Conservation (phyloP, 2,329 filamentous ascomycete genomes). For the Phaeophleospora eucalypticola region DNA sequence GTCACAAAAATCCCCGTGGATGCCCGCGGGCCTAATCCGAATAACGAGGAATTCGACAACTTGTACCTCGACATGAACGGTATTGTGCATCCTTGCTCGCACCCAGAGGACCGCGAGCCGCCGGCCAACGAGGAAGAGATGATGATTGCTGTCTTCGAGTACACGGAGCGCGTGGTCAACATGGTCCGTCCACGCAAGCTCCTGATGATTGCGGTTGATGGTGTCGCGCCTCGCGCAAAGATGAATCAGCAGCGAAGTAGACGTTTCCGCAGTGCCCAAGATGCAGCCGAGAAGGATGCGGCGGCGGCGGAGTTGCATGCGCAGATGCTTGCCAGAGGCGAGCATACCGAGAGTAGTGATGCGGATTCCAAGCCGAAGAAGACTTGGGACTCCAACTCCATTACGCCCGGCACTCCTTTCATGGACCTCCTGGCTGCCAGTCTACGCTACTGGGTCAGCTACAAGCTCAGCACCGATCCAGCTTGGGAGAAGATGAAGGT, state of each 20-base stretch:
- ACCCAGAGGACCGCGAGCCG: constrained; percentile 87
- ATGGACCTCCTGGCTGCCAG: constrained; percentile 93
- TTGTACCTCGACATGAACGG: constrained; percentile 99
- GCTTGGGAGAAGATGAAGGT: constrained; percentile 95
- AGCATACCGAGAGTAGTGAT: constrained; percentile 26
- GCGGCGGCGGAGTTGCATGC: constrained; percentile 87
- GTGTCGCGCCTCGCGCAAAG: constrained; percentile 94
- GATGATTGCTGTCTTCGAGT: constrained; percentile 98
- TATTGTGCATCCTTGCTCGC: constrained; percentile 97
- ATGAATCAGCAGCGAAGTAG: constrained; percentile 99
- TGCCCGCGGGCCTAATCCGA: constrained; percentile 79
- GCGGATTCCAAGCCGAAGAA: constrained; percentile 63
- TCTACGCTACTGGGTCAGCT: constrained; percentile 92
- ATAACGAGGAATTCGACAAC: constrained; percentile 97
- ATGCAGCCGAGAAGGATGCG: constrained; percentile 88
- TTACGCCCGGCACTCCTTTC: constrained; percentile 95
- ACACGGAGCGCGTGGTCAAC: constrained; percentile 97
- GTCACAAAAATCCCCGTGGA: constrained; percentile 77
- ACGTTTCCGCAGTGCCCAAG: constrained; percentile 89
- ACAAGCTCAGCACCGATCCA: constrained; percentile 95
- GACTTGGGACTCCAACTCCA: constrained; percentile 84
- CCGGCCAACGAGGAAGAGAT: constrained; percentile 96
- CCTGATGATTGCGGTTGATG: constrained; percentile 96
- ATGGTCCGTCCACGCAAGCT: constrained; percentile 97
- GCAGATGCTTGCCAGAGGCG: constrained; percentile 66